Conservation (phyloP, 1,139 yeast species). For the Hansenula lynferdii region DNA sequence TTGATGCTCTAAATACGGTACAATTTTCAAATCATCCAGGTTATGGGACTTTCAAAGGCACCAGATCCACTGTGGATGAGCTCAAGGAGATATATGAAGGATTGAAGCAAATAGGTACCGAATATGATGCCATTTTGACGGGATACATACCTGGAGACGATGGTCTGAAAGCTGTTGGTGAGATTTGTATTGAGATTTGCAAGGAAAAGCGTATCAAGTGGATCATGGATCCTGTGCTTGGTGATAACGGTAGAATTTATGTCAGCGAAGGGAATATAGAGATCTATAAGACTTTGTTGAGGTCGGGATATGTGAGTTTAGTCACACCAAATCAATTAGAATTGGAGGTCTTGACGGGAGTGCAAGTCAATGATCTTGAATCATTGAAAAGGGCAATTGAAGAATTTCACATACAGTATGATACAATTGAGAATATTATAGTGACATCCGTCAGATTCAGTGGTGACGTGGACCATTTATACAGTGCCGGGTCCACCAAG, state of each 20-base stretch:
- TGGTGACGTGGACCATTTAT: slow-evolving; percentile 28
- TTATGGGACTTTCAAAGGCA: slow-evolving; percentile 53
- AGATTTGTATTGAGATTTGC: slow-evolving; percentile 13
- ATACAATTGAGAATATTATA: slow-evolving; percentile 56
- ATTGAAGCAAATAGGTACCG: slow-evolving; percentile 32
- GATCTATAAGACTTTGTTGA: slow-evolving; percentile 54
- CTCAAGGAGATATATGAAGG: slow-evolving; percentile 43
- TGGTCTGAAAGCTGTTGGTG: slow-evolving; percentile 41
- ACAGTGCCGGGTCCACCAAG: slow-evolving; percentile 46
- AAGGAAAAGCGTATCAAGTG: slow-evolving; percentile 28
- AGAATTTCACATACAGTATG: slow-evolving; percentile 43
- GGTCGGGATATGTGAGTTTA: slow-evolving; percentile 49
- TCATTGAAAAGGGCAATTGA: slow-evolving; percentile 43
- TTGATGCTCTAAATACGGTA: slow-evolving; percentile 75
- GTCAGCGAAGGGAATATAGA: slow-evolving; percentile 69
- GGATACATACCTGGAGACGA: slow-evolving; percentile 61
- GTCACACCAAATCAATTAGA: slow-evolving; percentile 94
- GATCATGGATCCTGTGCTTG: slow-evolving; percentile 90
- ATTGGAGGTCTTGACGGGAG: slow-evolving; percentile 64
- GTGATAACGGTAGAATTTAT: slow-evolving; percentile 82
- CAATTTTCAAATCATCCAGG: slow-evolving; percentile 83
- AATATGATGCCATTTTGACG: slow-evolving; percentile 59
- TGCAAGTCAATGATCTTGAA: slow-evolving; percentile 36
- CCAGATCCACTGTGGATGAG: slow-evolving; percentile 35
- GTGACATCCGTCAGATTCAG: slow-evolving; percentile 52